A percentile compares a stretch with the other conserved stretches of the same genome.
phyloP scores from a whole-genome alignment of 345 rosid genomes.

The Gynandropsis gynandra region DNA sequence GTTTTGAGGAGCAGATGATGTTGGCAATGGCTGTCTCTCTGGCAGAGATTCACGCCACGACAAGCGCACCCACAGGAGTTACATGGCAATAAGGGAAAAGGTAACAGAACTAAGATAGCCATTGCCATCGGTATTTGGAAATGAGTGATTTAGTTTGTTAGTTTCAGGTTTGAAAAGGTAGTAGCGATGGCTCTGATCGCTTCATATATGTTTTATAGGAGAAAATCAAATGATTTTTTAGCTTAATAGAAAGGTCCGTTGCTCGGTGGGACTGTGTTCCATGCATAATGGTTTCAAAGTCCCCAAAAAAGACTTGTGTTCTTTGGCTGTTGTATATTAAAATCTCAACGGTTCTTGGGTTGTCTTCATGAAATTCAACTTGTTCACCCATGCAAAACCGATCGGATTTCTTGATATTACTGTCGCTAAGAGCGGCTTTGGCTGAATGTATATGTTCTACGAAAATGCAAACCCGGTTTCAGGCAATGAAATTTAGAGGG shows the following conservation, averaged over 20 bases:
- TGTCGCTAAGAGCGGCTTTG: no score
- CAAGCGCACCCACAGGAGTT: slow-evolving; percentile 43
- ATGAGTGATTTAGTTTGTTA: slow-evolving; percentile 4
- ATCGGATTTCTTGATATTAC: no score
- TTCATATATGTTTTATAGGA: slow-evolving; percentile 9
- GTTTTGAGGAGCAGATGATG: slow-evolving; percentile 96
- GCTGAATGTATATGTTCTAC: no score
- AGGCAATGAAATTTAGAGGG: no score
- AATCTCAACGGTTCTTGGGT: no score
- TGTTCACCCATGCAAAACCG: no score
- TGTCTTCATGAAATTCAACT: no score
- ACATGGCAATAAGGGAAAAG: slow-evolving; percentile 41
- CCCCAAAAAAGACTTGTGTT: no score
- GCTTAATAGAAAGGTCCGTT: not conserved
- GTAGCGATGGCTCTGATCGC: not conserved
- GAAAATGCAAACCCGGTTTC: no score
- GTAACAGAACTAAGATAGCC: not conserved
- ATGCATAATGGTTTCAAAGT: no score
- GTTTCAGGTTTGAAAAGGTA: not conserved
- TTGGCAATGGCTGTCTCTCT: slow-evolving; percentile 89
- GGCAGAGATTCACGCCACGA: slow-evolving; percentile 65
- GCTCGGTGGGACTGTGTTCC: no score
- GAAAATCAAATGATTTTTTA: slow-evolving; percentile 1
- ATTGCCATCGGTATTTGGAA: slow-evolving; percentile 5
- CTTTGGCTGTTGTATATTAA: no score